Evolutionary conservation across 2,329 filamentous ascomycete genomes (phyloP).

Genomic region (Aquanectria penicillioides): DNA sequence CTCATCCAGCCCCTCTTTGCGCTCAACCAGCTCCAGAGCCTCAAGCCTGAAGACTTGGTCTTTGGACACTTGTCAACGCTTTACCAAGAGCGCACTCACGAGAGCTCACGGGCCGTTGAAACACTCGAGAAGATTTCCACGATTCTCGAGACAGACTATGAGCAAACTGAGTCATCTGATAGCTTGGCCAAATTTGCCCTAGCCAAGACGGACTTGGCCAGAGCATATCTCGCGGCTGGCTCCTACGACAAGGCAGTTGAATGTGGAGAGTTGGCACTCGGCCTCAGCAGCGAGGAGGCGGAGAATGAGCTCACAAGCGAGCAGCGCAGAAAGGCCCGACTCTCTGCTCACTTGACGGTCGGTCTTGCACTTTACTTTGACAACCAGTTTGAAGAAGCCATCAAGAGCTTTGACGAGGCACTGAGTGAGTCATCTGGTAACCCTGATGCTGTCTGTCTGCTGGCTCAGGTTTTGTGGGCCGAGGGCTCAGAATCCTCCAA

Average conservation of each 20-base stretch:
- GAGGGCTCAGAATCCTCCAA: slow-evolving; percentile 80
- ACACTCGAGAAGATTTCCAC: slow-evolving; percentile 74
- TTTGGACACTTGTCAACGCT: slow-evolving; percentile 83
- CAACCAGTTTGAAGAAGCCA: slow-evolving; percentile 72
- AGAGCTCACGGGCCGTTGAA: slow-evolving; percentile 70
- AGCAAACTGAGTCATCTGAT: slow-evolving; percentile 79
- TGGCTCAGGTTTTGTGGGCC: slow-evolving; percentile 94
- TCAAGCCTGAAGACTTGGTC: slow-evolving; percentile 75
- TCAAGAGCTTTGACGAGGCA: slow-evolving; percentile 82
- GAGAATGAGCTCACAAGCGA: slow-evolving; percentile 72
- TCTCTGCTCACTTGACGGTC: slow-evolving; percentile 87
- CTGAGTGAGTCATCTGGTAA: slow-evolving; percentile 79
- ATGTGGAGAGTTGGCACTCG: slow-evolving; percentile 82
- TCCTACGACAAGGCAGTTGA: slow-evolving; percentile 77
- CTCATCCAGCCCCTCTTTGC: slow-evolving; percentile 91
- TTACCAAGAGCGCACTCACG: slow-evolving; percentile 82
- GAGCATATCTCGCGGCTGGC: slow-evolving; percentile 78
- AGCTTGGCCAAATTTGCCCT: slow-evolving; percentile 82
- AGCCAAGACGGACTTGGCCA: slow-evolving; percentile 85
- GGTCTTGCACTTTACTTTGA: slow-evolving; percentile 84
- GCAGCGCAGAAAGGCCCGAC: slow-evolving; percentile 73
- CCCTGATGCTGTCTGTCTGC: slow-evolving; percentile 85
- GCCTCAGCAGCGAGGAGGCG: slow-evolving; percentile 78
- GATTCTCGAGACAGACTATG: slow-evolving; percentile 82
- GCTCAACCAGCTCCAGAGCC: slow-evolving; percentile 79